These are phyloP conservation scores for Pythium oligandrum DNA, from an alignment of 352 stramenopile species.

Conservation along the genomic window DNA sequence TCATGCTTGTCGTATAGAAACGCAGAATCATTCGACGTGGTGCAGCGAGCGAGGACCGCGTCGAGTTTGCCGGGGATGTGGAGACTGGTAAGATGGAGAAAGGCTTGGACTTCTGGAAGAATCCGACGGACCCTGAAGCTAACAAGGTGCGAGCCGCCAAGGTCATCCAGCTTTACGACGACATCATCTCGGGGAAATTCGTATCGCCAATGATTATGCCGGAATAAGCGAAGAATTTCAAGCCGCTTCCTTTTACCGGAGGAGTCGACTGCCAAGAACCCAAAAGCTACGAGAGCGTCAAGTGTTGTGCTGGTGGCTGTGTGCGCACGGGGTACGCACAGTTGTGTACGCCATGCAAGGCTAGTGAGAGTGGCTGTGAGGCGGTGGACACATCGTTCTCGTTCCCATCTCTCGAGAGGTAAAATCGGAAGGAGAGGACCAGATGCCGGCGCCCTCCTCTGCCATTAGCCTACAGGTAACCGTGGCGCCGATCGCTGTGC, in stretches of 20 bases:
- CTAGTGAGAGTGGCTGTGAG: constrained; percentile 32
- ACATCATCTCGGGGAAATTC: constrained; percentile 21
- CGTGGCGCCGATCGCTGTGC: too few species aligned
- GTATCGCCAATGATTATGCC: constrained; percentile 41
- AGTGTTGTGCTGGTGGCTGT: constrained; percentile 48
- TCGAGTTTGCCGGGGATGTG: constrained; percentile 43
- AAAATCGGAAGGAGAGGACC: too few species aligned
- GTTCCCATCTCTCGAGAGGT: constrained; percentile 58
- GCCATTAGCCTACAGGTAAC: too few species aligned
- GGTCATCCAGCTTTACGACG: constrained; percentile 42
- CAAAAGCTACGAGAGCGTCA: constrained; percentile 67
- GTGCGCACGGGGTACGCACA: constrained; percentile 68
- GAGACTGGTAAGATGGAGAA: constrained; percentile 32
- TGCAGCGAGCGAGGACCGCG: constrained; percentile 50
- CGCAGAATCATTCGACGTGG: constrained; percentile 67
- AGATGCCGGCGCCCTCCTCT: too few species aligned
- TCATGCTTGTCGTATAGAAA: too few species aligned
- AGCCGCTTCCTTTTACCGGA: constrained; percentile 35
- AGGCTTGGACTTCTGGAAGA: constrained; percentile 57
- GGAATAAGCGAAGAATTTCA: constrained; percentile 33
- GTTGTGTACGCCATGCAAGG: constrained; percentile 50
- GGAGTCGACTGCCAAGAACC: constrained; percentile 44
- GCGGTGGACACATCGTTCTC: constrained; percentile 40
- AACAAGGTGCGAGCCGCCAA: constrained; percentile 46
- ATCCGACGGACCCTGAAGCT: constrained; percentile 43